Conservation (phyloP, 805 yeast species). For the Ogataea methylovora region DNA sequence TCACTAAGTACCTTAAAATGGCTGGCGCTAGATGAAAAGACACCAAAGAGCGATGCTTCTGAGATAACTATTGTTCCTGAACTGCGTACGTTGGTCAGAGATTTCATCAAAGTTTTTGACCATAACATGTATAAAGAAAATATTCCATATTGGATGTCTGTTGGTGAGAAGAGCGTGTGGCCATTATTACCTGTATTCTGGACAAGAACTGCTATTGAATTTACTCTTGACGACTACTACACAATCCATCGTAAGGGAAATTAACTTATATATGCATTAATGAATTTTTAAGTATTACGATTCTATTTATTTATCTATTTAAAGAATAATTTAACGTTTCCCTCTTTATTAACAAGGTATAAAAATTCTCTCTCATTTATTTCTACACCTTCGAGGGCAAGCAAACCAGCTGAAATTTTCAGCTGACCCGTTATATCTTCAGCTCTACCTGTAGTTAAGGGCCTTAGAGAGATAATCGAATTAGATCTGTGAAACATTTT, state of each 20-base stretch:
- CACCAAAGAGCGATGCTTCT: conserved; percentile 64
- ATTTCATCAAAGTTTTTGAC: conserved; percentile 72
- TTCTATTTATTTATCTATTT: conserved; percentile 20
- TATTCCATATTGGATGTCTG: conserved; percentile 80
- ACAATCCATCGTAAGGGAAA: conserved; percentile 22
- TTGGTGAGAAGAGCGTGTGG: conserved; percentile 94
- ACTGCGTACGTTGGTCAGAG: conserved; percentile 58
- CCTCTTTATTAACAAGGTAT: conserved; percentile 51
- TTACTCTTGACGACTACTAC: conserved; percentile 72
- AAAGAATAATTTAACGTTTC: conserved; percentile 35
- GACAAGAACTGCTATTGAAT: conserved; percentile 87
- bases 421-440: conserved; percentile 74
- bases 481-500: conserved; percentile 44
- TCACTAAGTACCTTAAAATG: conserved; percentile 64
- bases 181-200: conserved; percentile 77
- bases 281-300: not conserved
- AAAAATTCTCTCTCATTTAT: conserved; percentile 58
- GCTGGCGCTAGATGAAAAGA: conserved; percentile 79
- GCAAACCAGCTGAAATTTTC: conserved; percentile 50
- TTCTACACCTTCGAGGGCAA: conserved; percentile 15
- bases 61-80: conserved; percentile 92
- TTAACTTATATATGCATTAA: not conserved
- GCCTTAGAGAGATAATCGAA: conserved; percentile 49
- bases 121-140: conserved; percentile 62
- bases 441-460: conserved; percentile 75